phyloP scores from a whole-genome alignment of 805 yeast genomes.

The Torulaspora franciscae region DNA sequence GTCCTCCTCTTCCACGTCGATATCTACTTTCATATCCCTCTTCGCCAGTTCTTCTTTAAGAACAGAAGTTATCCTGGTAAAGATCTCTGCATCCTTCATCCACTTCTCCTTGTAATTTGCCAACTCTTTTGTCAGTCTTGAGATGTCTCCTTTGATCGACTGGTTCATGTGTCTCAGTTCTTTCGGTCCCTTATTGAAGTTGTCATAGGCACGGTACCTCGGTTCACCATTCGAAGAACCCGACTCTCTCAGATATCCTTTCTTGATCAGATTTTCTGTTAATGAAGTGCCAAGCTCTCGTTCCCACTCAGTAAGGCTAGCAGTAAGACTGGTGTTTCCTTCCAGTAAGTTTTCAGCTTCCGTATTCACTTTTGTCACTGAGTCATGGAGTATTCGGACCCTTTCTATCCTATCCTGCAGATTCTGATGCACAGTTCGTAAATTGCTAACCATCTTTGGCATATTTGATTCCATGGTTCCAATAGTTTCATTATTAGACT shows the following conservation, averaged over 20 bases:
- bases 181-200: constrained; percentile 27
- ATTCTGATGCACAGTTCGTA: constrained; percentile 12
- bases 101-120: constrained; percentile 27
- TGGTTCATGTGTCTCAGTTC: constrained; percentile 26
- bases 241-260: constrained; percentile 17
- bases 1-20: constrained; percentile 13
- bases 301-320: constrained; percentile 29
- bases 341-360: constrained; percentile 24
- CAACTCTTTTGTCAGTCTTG: constrained; percentile 22
- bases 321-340: constrained; percentile 23
- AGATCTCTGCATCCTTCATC: constrained; percentile 31
- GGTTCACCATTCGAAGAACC: constrained; percentile 13
- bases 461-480: constrained; percentile 13
- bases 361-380: constrained; percentile 22
- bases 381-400: constrained; percentile 25
- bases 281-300: constrained; percentile 23
- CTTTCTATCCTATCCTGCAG: constrained; percentile 21
- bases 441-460: constrained; percentile 14
- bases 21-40: constrained; percentile 18
- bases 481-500: constrained; percentile 18
- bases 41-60: constrained; percentile 26
- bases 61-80: constrained; percentile 24
- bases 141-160: constrained; percentile 25
- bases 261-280: constrained; percentile 22
- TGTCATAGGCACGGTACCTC: constrained; percentile 24